Conservation (phyloP, 768 basidiomycete species). For the Pleurotus citrinopileatus region DNA sequence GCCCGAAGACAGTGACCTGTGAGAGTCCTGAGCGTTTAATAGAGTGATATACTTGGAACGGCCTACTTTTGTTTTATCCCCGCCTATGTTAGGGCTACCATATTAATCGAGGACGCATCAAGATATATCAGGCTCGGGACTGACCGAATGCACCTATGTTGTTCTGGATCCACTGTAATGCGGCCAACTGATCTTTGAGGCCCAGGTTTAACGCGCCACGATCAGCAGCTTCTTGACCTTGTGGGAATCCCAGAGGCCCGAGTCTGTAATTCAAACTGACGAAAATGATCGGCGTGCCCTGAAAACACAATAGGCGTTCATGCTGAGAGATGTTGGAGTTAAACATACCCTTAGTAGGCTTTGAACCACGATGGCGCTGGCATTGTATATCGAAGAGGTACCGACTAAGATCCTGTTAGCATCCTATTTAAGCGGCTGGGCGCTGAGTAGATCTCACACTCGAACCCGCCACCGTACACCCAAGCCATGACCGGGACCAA, state of each 20-base stretch:
- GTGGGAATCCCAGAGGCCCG: constrained; percentile 42
- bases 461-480: constrained; percentile 24
- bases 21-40: neutral
- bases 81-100: constrained; percentile 19
- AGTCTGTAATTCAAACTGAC: constrained; percentile 49
- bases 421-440: neutral
- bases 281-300: constrained; percentile 40
- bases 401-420: constrained; percentile 10
- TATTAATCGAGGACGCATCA: neutral
- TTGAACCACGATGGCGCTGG: constrained; percentile 21
- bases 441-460: neutral
- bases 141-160: constrained; percentile 53
- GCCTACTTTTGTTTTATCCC: constrained; percentile 39
- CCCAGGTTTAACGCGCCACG: constrained; percentile 35
- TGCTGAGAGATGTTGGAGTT: neutral
- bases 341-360: constrained; percentile 21
- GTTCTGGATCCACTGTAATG: constrained; percentile 47
- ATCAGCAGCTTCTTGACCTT: constrained; percentile 35
- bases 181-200: constrained; percentile 36
- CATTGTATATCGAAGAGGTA: constrained; percentile 26
- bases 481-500: constrained; percentile 42
- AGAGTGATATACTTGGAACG: neutral
- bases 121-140: neutral
- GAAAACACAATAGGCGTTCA: neutral
- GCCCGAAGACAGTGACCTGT: constrained; percentile 43